Evolutionary conservation across 805 yeast species (phyloP).

Genomic region (Metschnikowia lochheadii): DNA sequence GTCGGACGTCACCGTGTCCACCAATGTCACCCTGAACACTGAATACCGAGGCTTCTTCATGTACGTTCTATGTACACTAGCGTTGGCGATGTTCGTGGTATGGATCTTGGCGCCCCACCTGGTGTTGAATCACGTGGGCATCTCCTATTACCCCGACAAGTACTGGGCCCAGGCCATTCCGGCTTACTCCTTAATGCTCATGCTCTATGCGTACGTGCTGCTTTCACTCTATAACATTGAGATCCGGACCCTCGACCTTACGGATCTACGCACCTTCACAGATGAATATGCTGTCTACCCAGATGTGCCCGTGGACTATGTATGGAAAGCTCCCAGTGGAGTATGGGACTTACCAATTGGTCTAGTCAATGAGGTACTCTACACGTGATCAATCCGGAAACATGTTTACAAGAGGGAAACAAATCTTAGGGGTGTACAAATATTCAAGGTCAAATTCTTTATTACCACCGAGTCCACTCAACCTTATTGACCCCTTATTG

Average conservation of each 20-base stretch:
- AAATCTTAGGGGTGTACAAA: too few relatives aligned
- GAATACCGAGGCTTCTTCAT: constrained; percentile 89
- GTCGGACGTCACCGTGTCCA: constrained; percentile 57
- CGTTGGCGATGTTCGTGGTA: constrained; percentile 48
- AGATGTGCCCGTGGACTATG: constrained; percentile 29
- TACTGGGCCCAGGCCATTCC: constrained; percentile 90
- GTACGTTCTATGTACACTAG: constrained; percentile 61
- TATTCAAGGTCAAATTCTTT: too few relatives aligned
- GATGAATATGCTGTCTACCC: constrained; percentile 56
- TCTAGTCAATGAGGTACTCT: constrained; percentile 62
- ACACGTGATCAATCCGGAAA: constrained; percentile 23
- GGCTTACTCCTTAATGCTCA: constrained; percentile 59
- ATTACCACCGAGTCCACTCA: too few relatives aligned
- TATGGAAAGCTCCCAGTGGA: constrained; percentile 67
- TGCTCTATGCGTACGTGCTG: constrained; percentile 71
- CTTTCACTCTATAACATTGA: constrained; percentile 75
- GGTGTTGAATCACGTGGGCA: constrained; percentile 49
- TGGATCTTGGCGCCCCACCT: constrained; percentile 76
- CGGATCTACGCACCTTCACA: constrained; percentile 58
- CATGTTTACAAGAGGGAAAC: too few relatives aligned
- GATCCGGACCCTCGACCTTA: constrained; percentile 55
- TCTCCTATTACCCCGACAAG: constrained; percentile 77
- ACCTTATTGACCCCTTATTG: too few relatives aligned
- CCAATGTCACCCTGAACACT: constrained; percentile 51
- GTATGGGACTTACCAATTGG: constrained; percentile 81